Conservation (phyloP, 2,329 filamentous ascomycete species). For the Sodiomyces alkalinus region DNA sequence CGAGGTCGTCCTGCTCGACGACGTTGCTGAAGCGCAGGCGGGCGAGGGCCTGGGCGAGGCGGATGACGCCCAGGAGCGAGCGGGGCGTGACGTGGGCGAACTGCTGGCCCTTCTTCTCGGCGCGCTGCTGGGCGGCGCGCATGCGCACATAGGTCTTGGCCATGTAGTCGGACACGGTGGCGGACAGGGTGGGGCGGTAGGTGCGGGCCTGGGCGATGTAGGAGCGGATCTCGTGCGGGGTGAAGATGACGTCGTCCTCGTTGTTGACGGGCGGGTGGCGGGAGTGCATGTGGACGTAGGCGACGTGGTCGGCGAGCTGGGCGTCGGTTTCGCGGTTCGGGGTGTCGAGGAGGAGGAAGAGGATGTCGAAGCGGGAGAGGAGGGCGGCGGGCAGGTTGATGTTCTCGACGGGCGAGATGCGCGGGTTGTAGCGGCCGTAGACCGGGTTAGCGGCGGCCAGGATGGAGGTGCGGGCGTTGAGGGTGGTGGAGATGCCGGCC, state of each 20-base stretch:
- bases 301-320: conserved; percentile 87
- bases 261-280: conserved; percentile 61
- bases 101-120: conserved; percentile 80
- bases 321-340: conserved; percentile 81
- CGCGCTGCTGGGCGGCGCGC: conserved; percentile 79
- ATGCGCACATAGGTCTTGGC: conserved; percentile 92
- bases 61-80: conserved; percentile 83
- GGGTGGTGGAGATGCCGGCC: conserved; percentile 54
- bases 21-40: conserved; percentile 75
- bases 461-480: conserved; percentile 92
- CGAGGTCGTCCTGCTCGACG: conserved; percentile 84
- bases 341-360: conserved; percentile 94
- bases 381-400: conserved; percentile 98
- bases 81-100: conserved; percentile 90
- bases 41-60: conserved; percentile 85
- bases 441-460: conserved; percentile 92
- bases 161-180: conserved; percentile 84
- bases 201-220: conserved; percentile 89
- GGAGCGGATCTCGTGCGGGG: conserved; percentile 83
- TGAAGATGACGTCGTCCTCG: conserved; percentile 56
- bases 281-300: conserved; percentile 94
- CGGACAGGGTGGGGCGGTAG: conserved; percentile 75
- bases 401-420: conserved; percentile 93
- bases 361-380: conserved; percentile 89
- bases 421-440: conserved; percentile 95